Conservation (phyloP, 192 early-diverging fungal genomes). For the Glomus cerebriforme region DNA sequence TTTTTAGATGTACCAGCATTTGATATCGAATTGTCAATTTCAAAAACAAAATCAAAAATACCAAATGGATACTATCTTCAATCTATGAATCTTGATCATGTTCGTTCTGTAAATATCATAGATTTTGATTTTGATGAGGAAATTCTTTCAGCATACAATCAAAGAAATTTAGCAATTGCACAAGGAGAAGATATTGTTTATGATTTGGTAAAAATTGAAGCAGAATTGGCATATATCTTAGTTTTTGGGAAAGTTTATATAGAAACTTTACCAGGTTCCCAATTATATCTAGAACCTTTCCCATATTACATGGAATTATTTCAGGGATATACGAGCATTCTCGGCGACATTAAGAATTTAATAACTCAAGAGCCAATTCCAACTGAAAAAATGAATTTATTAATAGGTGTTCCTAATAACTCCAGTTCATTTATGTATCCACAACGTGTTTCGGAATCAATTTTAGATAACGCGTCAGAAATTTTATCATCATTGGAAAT, state of each 20-base stretch:
- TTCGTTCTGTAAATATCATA: background rate
- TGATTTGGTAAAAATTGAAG: conserved; percentile 20
- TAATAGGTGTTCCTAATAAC: background rate
- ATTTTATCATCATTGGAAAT: conserved; percentile 32
- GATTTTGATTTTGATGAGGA: conserved; percentile 19
- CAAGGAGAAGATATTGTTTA: conserved; percentile 5
- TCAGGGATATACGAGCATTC: background rate
- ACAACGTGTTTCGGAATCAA: background rate
- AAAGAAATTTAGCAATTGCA: conserved; percentile 5
- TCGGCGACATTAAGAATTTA: conserved; percentile 25
- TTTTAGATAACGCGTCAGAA: background rate
- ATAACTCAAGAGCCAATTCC: conserved; percentile 29
- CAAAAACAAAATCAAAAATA: background rate
- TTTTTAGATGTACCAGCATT: background rate
- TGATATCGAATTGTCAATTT: background rate
- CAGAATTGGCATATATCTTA: conserved; percentile 7
- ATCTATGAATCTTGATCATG: background rate
- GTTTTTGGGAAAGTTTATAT: conserved; percentile 17
- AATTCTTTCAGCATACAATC: conserved; percentile 20
- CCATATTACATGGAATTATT: conserved; percentile 30
- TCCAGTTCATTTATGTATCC: background rate
- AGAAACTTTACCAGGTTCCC: background rate
- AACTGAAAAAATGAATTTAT: background rate
- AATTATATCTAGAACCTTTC: conserved; percentile 10
- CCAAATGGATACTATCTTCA: background rate